Conservation (phyloP, 495 filamentous ascomycete species). For the Alectoria sarmentosa region DNA sequence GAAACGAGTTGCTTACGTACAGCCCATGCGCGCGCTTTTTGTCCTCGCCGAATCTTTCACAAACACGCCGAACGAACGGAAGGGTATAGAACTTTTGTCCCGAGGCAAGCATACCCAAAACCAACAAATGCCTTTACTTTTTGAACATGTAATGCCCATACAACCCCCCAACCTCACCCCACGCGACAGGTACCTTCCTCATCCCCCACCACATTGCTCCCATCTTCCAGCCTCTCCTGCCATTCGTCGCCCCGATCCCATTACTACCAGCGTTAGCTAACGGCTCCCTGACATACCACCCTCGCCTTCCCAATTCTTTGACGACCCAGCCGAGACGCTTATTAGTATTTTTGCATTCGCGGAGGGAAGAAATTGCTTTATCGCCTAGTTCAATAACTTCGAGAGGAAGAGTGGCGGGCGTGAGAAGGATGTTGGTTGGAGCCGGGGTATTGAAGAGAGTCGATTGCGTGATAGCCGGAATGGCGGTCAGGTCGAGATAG, state of each 20-base stretch:
- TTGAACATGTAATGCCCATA: slow-evolving; percentile 86
- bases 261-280: slow-evolving; percentile 33
- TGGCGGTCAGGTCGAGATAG: slow-evolving; percentile 66
- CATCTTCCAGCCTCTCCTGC: slow-evolving; percentile 73
- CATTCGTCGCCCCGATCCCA: slow-evolving; percentile 34
- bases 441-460: slow-evolving; percentile 52
- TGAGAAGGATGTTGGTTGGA: slow-evolving; percentile 51
- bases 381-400: slow-evolving; percentile 74
- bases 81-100: slow-evolving; percentile 16
- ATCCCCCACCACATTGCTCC: slow-evolving; percentile 85
- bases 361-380: slow-evolving; percentile 58
- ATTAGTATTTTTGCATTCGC: slow-evolving; percentile 43
- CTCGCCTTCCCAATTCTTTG: slow-evolving; percentile 59
- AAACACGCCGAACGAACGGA: background rate
- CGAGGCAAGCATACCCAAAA: background rate
- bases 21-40: background rate
- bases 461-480: slow-evolving; percentile 50
- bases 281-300: slow-evolving; percentile 59
- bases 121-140: slow-evolving; percentile 38
- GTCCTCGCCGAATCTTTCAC: background rate
- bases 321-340: slow-evolving; percentile 60
- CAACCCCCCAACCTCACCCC: slow-evolving; percentile 73
- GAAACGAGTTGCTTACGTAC: background rate
- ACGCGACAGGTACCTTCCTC: slow-evolving; percentile 74
- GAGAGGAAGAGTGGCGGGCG: slow-evolving; percentile 57